Conservation (phyloP, 305 asterid genomes). For the Fraxinus velutina region DNA sequence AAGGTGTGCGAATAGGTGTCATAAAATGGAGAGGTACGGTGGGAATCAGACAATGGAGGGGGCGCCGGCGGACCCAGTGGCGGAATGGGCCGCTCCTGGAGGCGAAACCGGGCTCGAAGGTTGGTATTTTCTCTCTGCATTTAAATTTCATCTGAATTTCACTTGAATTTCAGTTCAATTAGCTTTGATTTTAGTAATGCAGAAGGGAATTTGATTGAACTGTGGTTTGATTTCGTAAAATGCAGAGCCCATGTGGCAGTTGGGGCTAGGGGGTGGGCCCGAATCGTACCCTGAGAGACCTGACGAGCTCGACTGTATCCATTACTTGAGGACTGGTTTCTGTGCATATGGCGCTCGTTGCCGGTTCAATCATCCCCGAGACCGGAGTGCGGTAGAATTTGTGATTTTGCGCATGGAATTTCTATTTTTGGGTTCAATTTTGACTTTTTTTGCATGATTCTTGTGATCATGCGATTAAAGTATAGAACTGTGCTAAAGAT, state of each 20-base stretch:
- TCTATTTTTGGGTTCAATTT: constrained; percentile 9
- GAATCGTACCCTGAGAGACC: constrained; percentile 81
- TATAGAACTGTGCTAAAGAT: constrained; percentile 13
- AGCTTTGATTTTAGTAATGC: constrained; percentile 32
- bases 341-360: constrained; percentile 90
- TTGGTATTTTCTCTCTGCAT: constrained; percentile 37
- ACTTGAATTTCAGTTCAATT: constrained; percentile 40
- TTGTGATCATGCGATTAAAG: constrained; percentile 33
- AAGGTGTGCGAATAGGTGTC: constrained; percentile 26
- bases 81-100: constrained; percentile 82
- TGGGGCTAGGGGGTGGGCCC: constrained; percentile 58
- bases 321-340: constrained; percentile 81
- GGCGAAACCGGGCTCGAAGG: constrained; percentile 98
- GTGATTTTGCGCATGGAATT: not conserved
- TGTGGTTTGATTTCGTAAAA: constrained; percentile 34
- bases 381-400: constrained; percentile 56
- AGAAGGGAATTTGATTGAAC: constrained; percentile 28
- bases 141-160: constrained; percentile 53
- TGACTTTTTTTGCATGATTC: constrained; percentile 18
- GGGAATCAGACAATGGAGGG: constrained; percentile 67
- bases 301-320: constrained; percentile 73
- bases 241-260: constrained; percentile 93
- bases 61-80: constrained; percentile 73
- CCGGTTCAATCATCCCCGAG: constrained; percentile 94
- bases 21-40: constrained; percentile 61